phyloP scores from a whole-genome alignment of 768 basidiomycete species.

The Agaricus sinodeliciosus region DNA sequence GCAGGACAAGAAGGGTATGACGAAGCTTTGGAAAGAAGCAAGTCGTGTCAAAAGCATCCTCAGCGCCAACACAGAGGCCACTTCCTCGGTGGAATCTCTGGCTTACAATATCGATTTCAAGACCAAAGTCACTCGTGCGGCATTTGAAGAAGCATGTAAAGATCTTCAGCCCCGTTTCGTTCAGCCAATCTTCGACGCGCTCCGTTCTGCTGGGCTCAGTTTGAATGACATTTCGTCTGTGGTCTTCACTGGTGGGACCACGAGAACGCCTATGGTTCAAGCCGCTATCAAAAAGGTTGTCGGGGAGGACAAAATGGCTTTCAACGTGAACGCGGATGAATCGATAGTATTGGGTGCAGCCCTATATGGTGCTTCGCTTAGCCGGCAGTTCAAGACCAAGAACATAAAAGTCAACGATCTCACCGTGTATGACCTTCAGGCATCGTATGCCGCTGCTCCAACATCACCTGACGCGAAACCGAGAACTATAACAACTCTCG shows the following conservation, averaged over 20 bases:
- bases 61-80: slow-evolving; percentile 85
- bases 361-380: slow-evolving; percentile 83
- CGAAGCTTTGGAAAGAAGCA: slow-evolving; percentile 93
- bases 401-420: slow-evolving; percentile 82
- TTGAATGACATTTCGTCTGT: slow-evolving; percentile 77
- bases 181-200: slow-evolving; percentile 68
- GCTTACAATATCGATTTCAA: slow-evolving; percentile 90
- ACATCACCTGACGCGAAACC: slow-evolving; percentile 42
- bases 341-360: slow-evolving; percentile 91
- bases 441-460: slow-evolving; percentile 65
- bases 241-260: slow-evolving; percentile 87
- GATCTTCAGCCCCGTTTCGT: slow-evolving; percentile 61
- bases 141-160: slow-evolving; percentile 71
- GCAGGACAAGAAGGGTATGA: slow-evolving; percentile 77
- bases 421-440: slow-evolving; percentile 66
- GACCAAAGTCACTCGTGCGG: slow-evolving; percentile 63
- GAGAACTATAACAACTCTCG: slow-evolving; percentile 64
- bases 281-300: slow-evolving; percentile 69
- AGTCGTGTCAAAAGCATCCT: slow-evolving; percentile 85
- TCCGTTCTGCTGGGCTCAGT: slow-evolving; percentile 58
- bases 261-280: slow-evolving; percentile 90
- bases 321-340: slow-evolving; percentile 97
- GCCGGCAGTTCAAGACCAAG: slow-evolving; percentile 92
- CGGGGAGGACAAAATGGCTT: slow-evolving; percentile 84
- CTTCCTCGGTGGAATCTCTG: slow-evolving; percentile 79